Conservation (phyloP, 208 protist genomes). For the Trypanosoma cruzi region DNA sequence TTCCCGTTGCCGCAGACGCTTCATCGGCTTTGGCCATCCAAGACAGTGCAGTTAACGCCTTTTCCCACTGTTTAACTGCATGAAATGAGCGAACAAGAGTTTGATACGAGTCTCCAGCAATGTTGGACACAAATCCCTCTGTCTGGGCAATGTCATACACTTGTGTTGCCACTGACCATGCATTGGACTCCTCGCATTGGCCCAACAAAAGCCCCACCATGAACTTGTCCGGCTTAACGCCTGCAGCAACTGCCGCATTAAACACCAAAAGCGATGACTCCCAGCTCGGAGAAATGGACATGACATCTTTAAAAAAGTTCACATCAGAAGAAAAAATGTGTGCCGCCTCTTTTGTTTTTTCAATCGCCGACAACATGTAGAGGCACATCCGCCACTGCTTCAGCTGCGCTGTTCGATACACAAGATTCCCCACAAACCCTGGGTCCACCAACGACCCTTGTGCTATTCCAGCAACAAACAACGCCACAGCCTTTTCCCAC, state of each 20-base stretch:
- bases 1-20: constrained; percentile 67
- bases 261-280: constrained; percentile 57
- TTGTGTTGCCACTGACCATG: constrained; percentile 65
- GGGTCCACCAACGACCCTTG: constrained; percentile 67
- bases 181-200: constrained; percentile 68
- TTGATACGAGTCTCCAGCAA: constrained; percentile 68
- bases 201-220: constrained; percentile 60
- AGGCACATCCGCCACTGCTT: constrained; percentile 75
- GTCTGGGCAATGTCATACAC: constrained; percentile 75
- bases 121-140: constrained; percentile 67
- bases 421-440: constrained; percentile 53
- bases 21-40: constrained; percentile 85
- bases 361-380: constrained; percentile 67
- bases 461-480: constrained; percentile 69
- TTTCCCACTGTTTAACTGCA: constrained; percentile 77
- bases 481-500: constrained; percentile 42
- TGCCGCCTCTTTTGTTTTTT: constrained; percentile 59
- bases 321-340: constrained; percentile 60
- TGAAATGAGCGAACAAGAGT: constrained; percentile 72
- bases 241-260: constrained; percentile 52
- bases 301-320: constrained; percentile 66
- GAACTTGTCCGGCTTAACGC: constrained; percentile 60
- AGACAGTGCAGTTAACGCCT: constrained; percentile 79
- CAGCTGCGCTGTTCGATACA: constrained; percentile 56
- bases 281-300: constrained; percentile 66